Evolutionary conservation across 495 filamentous ascomycete genomes (phyloP).

Genomic region (Chaetomium cochliodes): DNA sequence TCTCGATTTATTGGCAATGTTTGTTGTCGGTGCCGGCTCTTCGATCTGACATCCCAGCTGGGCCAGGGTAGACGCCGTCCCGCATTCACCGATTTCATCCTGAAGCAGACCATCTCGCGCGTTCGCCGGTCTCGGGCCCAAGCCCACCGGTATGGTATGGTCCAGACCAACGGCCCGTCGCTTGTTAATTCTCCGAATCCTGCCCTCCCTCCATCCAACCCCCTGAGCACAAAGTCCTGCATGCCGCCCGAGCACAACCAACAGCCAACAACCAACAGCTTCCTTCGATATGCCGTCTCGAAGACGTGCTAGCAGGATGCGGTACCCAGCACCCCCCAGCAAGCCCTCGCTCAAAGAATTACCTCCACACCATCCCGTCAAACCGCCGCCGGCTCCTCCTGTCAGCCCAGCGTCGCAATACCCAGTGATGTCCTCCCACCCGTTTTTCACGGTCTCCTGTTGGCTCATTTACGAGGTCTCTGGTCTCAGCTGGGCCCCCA

Average conservation of each 20-base stretch:
- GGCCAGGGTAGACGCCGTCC: too few relatives aligned
- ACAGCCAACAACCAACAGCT: constrained; percentile 12
- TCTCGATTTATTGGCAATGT: too few relatives aligned
- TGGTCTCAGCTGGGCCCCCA: neutral
- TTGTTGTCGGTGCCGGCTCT: too few relatives aligned
- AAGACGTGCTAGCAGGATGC: constrained; percentile 8
- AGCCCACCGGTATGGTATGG: too few relatives aligned
- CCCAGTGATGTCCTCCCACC: neutral
- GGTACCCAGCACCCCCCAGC: constrained; percentile 10
- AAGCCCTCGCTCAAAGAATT: neutral
- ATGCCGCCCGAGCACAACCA: neutral
- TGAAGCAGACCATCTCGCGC: neutral
- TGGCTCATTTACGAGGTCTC: constrained; percentile 3
- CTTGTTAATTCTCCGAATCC: neutral
- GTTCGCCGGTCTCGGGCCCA: too few relatives aligned
- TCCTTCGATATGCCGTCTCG: neutral
- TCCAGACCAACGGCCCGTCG: neutral
- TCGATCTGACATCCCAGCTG: too few relatives aligned
- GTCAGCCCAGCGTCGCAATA: constrained; percentile 7
- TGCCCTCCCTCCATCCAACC: neutral
- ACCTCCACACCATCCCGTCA: neutral
- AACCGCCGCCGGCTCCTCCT: neutral
- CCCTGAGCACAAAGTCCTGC: neutral
- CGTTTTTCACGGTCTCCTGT: neutral
- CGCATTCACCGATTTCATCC: too few relatives aligned